Conservation (phyloP, 192 early-diverging fungal genomes). For the Mortierella hygrophila region DNA sequence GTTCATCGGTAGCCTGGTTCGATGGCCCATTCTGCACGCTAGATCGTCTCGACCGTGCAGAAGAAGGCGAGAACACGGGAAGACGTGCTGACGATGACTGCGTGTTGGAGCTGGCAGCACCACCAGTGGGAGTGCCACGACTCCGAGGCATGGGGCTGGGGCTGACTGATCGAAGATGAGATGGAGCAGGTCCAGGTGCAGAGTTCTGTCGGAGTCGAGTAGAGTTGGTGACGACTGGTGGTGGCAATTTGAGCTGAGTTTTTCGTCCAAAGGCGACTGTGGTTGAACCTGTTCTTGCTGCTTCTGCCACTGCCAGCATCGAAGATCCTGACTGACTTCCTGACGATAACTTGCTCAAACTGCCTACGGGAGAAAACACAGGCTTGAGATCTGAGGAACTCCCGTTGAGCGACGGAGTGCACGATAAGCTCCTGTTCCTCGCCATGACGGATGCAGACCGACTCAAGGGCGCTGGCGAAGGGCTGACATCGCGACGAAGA, state of each 20-base stretch:
- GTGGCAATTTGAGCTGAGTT: slow-evolving; percentile 31
- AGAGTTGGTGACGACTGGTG: slow-evolving; percentile 34
- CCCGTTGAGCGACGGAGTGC: slow-evolving; percentile 27
- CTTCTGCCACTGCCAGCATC: not conserved
- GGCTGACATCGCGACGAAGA: slow-evolving; percentile 13
- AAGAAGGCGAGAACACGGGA: slow-evolving; percentile 10
- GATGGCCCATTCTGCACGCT: slow-evolving; percentile 5
- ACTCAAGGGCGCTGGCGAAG: slow-evolving; percentile 8
- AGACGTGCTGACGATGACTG: not conserved
- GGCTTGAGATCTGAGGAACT: slow-evolving; percentile 21
- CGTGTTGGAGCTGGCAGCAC: not conserved
- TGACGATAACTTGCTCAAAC: slow-evolving; percentile 35
- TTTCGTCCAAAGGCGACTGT: slow-evolving; percentile 7
- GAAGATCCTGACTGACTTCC: slow-evolving; percentile 19
- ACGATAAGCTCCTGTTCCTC: slow-evolving; percentile 32
- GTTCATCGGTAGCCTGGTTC: not conserved
- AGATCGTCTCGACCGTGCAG: slow-evolving; percentile 5
- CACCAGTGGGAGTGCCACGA: not conserved
- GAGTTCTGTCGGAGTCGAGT: slow-evolving; percentile 16
- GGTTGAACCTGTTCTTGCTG: not conserved
- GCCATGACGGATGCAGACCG: slow-evolving; percentile 12
- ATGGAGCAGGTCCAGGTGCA: slow-evolving; percentile 10
- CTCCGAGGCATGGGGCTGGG: slow-evolving; percentile 21
- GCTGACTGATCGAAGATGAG: slow-evolving; percentile 23
- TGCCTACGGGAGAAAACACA: slow-evolving; percentile 36